Evolutionary conservation across 2,329 filamentous ascomycete genomes (phyloP), one percentile per base, ranked within the genome.

Genomic region (Diaporthe vexans): DNA sequence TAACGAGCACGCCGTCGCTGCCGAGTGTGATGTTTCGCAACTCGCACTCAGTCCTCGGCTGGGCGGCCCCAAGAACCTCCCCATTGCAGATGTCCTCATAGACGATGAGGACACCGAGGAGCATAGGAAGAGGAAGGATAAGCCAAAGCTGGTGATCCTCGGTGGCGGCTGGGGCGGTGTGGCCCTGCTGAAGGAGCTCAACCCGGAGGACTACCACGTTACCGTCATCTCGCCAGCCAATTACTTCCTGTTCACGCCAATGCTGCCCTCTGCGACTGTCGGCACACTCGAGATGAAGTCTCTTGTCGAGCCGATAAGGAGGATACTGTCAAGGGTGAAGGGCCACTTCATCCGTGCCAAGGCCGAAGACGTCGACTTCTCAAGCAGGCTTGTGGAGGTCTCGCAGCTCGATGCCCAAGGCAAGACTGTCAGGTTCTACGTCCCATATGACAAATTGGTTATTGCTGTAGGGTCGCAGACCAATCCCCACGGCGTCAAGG

Each of bases 241-340:
- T 80, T 98, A 98, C 85, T 99, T 99, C 85, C 86, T 99, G 43
- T 99, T 99, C 83, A 99, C 97, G 2, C 97, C 97, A 0, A 98
- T 99, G 95, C 88, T 99, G 57, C 97, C 97, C 1, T 98, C 95
- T 46, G 97, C 97, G 10, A 99, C 97, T 0, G 97, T 99, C 8
- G 97, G 97, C 17, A 99, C 97, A 0, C 87, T 99, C 43, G 96
- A 98, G 81, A 86, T 98, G 79, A 90, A 96, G 77, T 98, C 95
- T 67, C 87, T 99, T 74, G 95, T 98, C 54, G 97, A 99, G 83
- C 97, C 97, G 0, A 94, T 99, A 76, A 91, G 97, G 76, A 91
- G 94, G 63, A 97, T 99, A 78, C 87, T 98, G 26, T 86, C 90
- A 71, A 89, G 92, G 71, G 90, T 98, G 33, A 89, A 91, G 74